Conservation (phyloP, 371 early-diverging fungal genomes). For the Synchytrium microbalum region DNA sequence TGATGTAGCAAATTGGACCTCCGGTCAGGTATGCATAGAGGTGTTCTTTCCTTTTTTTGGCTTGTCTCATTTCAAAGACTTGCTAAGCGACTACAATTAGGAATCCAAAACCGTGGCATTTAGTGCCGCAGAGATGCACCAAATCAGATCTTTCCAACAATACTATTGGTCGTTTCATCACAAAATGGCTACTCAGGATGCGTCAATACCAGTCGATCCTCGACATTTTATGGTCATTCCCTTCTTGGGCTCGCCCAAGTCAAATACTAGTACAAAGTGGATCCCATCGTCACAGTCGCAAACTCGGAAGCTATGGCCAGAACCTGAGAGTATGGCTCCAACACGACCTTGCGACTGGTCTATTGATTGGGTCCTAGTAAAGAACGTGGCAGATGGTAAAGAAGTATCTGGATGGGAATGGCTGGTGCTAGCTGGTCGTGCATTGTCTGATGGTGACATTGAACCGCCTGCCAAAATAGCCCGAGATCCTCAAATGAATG, state of each 20-base stretch:
- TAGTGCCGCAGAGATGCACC: constrained; percentile 6
- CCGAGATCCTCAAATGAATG: background rate
- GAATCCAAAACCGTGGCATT: constrained; percentile 11
- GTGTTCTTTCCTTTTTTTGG: constrained; percentile 23
- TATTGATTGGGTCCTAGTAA: background rate
- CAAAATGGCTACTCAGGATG: background rate
- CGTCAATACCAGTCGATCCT: background rate
- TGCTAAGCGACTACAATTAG: constrained; percentile 6
- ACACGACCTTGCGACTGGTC: background rate
- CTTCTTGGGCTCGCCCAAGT: background rate
- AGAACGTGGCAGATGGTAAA: background rate
- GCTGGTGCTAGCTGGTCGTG: background rate
- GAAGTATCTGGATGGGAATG: background rate
- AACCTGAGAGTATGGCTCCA: background rate
- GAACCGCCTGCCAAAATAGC: background rate
- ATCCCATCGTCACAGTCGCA: too few species aligned
- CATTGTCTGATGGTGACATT: background rate
- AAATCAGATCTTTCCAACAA: constrained; percentile 9
- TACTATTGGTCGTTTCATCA: background rate
- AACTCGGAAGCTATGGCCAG: background rate
- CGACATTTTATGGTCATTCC: background rate
- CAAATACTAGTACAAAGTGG: background rate
- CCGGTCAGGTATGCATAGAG: too few species aligned
- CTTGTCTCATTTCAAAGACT: constrained; percentile 9
- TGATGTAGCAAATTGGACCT: constrained; percentile 9